These are phyloP conservation scores for Schwanniomyces etchellsii DNA, from an alignment of 1,139 yeast genomes.

Conservation along the genomic window DNA sequence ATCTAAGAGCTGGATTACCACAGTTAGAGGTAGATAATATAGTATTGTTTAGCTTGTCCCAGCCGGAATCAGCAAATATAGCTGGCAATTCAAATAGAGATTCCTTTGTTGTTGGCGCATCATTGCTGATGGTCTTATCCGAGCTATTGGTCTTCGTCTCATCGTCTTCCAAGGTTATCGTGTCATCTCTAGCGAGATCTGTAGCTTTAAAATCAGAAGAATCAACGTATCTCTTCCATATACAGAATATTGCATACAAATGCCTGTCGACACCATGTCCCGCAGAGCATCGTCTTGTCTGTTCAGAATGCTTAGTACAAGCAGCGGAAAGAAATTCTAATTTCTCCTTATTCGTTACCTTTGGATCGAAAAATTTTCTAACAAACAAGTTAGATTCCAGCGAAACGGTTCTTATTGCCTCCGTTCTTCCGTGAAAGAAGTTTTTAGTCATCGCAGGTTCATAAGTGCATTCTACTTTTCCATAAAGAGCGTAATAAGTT, in stretches of 20 bases:
- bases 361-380: constrained; percentile 74
- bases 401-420: constrained; percentile 82
- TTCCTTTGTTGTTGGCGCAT: constrained; percentile 9
- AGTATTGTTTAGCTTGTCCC: constrained; percentile 54
- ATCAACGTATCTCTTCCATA: constrained; percentile 74
- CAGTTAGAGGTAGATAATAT: constrained; percentile 41
- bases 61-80: constrained; percentile 70
- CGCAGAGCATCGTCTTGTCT: constrained; percentile 61
- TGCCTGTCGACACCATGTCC: constrained; percentile 92
- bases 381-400: constrained; percentile 77
- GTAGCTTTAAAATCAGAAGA: constrained; percentile 7
- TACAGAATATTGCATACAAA: constrained; percentile 78
- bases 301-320: constrained; percentile 61
- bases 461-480: constrained; percentile 88
- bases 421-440: constrained; percentile 87
- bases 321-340: constrained; percentile 59
- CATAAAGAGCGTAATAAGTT: constrained; percentile 86
- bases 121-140: constrained; percentile 19
- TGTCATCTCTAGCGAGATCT: constrained; percentile 5
- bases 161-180: constrained; percentile 11
- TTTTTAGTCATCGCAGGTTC: constrained; percentile 95
- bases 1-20: constrained; percentile 82
- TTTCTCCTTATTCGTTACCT: constrained; percentile 55
- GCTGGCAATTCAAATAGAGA: constrained; percentile 24
- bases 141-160: constrained; percentile 11